Evolutionary conservation across 768 basidiomycete genomes (phyloP).

Genomic region (Holtermannia corniformis): DNA sequence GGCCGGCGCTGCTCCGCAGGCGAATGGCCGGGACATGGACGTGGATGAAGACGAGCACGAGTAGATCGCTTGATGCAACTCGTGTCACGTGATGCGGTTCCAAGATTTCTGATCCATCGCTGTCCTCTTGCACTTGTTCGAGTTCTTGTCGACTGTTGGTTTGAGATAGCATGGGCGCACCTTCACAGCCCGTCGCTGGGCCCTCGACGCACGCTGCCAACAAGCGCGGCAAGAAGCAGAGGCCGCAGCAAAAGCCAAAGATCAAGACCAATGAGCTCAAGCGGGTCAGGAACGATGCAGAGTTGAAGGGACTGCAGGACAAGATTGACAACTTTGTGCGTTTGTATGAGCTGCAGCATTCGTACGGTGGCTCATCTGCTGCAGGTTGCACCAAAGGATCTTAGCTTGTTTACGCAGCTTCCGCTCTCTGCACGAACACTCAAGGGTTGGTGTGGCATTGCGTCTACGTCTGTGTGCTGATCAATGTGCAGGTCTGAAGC

Average conservation of each 20-base stretch:
- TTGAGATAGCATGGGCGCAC: neutral
- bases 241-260: constrained; percentile 7
- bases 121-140: constrained; percentile 10
- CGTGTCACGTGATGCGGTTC: constrained; percentile 1
- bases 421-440: constrained; percentile 70
- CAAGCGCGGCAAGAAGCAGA: constrained; percentile 4
- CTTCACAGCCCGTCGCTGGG: neutral
- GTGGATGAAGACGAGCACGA: neutral
- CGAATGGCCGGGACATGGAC: neutral
- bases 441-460: constrained; percentile 47
- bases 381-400: constrained; percentile 50
- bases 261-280: constrained; percentile 32
- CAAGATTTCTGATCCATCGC: neutral
- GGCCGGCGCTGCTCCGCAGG: neutral
- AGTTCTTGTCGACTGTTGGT: constrained; percentile 10
- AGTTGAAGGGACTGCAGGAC: constrained; percentile 37
- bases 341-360: constrained; percentile 1
- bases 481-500: constrained; percentile 59
- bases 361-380: neutral
- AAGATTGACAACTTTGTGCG: constrained; percentile 40
- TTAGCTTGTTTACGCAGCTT: constrained; percentile 59
- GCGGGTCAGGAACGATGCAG: constrained; percentile 32
- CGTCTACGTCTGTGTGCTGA: neutral
- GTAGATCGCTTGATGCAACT: neutral
- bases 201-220: neutral